A percentile compares a stretch with the other conserved stretches of the same genome.
phyloP scores from a whole-genome alignment of 345 rosid genomes.

The Gossypium ekmanianum region DNA sequence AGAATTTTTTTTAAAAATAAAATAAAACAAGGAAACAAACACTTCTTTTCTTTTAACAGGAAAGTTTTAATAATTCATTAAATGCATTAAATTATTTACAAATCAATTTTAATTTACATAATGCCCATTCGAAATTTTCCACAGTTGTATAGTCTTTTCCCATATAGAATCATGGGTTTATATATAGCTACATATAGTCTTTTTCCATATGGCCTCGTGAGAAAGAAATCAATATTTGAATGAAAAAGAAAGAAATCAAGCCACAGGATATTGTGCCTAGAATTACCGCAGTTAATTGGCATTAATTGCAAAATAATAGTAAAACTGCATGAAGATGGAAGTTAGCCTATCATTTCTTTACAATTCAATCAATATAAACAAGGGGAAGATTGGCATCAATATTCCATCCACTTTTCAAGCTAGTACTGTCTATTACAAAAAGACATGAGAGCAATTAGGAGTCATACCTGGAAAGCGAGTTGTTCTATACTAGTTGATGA shows the following conservation, averaged over 20 bases:
- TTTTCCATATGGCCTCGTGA: background rate
- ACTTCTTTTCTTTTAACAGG: background rate
- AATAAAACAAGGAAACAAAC: background rate
- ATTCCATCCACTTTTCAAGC: background rate
- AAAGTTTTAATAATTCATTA: background rate
- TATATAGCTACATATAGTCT: background rate
- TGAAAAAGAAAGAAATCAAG: background rate
- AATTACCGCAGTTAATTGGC: background rate
- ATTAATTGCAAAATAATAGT: background rate
- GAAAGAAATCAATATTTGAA: conserved; percentile 1
- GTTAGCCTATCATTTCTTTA: background rate
- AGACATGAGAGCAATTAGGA: background rate
- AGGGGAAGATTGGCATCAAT: background rate
- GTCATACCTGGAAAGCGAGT: conserved; percentile 77
- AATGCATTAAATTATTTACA: background rate
- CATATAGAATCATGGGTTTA: background rate
- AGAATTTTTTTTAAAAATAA: background rate
- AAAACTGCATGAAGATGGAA: background rate
- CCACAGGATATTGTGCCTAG: background rate
- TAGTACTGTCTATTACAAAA: background rate
- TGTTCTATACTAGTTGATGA: conserved; percentile 70
- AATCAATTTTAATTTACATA: background rate
- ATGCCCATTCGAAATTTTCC: background rate
- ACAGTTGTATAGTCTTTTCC: background rate
- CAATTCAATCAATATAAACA: background rate